Evolutionary conservation across 345 rosid species (phyloP).

Genomic region (Arabidopsis thaliana): DNA sequence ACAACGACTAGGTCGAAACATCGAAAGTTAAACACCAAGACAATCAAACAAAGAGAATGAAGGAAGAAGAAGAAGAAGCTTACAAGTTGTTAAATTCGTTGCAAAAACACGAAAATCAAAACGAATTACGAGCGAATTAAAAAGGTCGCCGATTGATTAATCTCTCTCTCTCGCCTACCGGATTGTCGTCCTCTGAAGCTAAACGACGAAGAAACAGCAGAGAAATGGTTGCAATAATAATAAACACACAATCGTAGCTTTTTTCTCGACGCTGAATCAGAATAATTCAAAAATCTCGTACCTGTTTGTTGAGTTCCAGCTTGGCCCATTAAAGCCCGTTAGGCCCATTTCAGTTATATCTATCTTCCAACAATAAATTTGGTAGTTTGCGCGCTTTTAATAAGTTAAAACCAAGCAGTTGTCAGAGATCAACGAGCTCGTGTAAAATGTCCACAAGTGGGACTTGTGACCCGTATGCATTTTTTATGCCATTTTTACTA

Average conservation of each 20-base stretch:
- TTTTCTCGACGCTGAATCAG: constrained; percentile 44
- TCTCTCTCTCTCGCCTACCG: constrained; percentile 9
- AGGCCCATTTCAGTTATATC: background rate
- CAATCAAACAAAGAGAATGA: background rate
- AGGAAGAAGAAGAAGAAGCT: constrained; percentile 20
- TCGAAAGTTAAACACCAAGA: constrained; percentile 10
- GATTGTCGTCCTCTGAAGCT: constrained; percentile 31
- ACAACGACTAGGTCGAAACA: constrained; percentile 29
- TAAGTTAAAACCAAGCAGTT: background rate
- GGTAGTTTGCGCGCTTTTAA: background rate
- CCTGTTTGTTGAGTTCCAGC: background rate
- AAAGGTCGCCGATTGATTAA: too few relatives aligned
- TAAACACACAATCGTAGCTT: constrained; percentile 40
- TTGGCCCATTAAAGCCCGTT: constrained; percentile 16
- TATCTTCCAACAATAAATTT: background rate
- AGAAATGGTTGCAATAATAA: constrained; percentile 14
- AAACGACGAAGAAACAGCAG: constrained; percentile 36
- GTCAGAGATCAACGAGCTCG: background rate
- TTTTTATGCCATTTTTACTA: background rate
- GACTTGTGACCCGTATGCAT: constrained; percentile 18
- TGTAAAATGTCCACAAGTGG: too few relatives aligned
- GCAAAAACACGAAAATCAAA: background rate
- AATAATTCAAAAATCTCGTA: background rate
- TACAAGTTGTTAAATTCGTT: constrained; percentile 25
- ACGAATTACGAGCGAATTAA: background rate